Base-by-base conservation (phyloP, 441 rosid genomes). In the Pelargonium australe region DNA sequence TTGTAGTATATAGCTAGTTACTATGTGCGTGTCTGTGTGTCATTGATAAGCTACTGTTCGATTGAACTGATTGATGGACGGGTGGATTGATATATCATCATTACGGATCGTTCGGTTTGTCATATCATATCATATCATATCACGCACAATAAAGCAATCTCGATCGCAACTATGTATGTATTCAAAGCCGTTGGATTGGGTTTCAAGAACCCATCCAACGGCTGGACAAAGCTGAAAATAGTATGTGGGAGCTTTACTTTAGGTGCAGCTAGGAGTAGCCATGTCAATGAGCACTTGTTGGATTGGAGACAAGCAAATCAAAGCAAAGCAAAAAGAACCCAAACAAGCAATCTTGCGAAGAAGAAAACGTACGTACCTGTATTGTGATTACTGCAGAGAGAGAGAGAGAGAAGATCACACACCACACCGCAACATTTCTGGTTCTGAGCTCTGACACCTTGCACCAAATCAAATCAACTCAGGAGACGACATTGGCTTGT, bases 51-150 rank as follows among this genome's bases (percentile, higher is more conserved):
- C 6, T 5, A 49, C 57, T 49, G 57, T 49, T 49, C 2, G 14
- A 13, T 49, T 1, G 14, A 49, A 14, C n/a, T 49, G 57, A 49
- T 49, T 49, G 57, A 49, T 49, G 57, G 57, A 49, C 4, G 57
- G 14, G 3, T 4, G 6, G 51, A 45, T 45, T 45, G 57, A 49
- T 14, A 2, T 14, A 49, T 49, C 57, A 13, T 49, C 14, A 49
- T 49, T 49, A 49, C 57, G 57, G 57, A 49, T 20, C n/a, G 57
- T 17, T 49, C n/a, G 57, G 57, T 49, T 49, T n/a, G 57, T 49
- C 57, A 49, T 49, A n/a, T 31, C 37, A 31, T 2, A 31, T 49
- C 57, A 49, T 49, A n/a, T 31, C 37, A 31, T 2, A 31, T 31
- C 37, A 31, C 37, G 4, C 37, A 31, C 37, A 31, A 49, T 11